phyloP scores from a whole-genome alignment of 2,329 filamentous ascomycete species.

The Thelonectria discophora region DNA sequence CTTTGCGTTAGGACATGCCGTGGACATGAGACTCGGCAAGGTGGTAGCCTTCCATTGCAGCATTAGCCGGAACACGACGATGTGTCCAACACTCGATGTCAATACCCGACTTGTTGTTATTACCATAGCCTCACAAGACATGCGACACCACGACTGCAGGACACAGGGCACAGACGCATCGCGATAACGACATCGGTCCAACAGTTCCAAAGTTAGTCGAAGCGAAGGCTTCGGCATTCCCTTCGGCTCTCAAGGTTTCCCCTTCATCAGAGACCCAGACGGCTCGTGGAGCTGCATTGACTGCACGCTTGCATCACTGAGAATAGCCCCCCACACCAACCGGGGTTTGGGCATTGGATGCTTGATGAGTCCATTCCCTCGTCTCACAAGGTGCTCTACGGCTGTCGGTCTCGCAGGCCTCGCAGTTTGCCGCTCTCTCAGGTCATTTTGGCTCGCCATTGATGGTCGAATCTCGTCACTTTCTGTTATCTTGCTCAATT shows the following conservation, averaged over 20 bases:
- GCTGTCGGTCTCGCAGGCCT: conserved; percentile 1
- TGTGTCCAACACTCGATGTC: too few species aligned
- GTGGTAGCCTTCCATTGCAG: too few species aligned
- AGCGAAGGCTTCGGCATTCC: conserved; percentile 11
- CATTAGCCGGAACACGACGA: too few species aligned
- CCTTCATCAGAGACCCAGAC: conserved; percentile 3
- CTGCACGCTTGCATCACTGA: conserved; percentile 22
- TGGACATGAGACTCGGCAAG: too few species aligned
- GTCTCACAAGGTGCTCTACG: conserved; percentile 1
- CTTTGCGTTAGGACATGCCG: not conserved
- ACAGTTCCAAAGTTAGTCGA: conserved; percentile 3
- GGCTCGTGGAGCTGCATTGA: not conserved
- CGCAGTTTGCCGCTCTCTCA: conserved; percentile 6
- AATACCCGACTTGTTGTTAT: too few species aligned
- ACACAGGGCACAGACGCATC: too few species aligned
- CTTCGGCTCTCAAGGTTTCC: conserved; percentile 14
- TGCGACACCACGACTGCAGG: too few species aligned
- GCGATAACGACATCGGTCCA: not conserved
- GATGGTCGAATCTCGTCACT: conserved; percentile 3
- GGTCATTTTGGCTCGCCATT: conserved; percentile 6
- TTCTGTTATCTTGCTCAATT: conserved; percentile 16
- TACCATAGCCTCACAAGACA: not conserved
- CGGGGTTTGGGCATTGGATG: conserved; percentile 12
- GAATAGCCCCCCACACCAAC: conserved; percentile 12
- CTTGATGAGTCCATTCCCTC: conserved; percentile 6